These are phyloP conservation scores for Zychaea mexicana DNA, from an alignment of 371 early-diverging fungal species.

Conservation along the genomic window DNA sequence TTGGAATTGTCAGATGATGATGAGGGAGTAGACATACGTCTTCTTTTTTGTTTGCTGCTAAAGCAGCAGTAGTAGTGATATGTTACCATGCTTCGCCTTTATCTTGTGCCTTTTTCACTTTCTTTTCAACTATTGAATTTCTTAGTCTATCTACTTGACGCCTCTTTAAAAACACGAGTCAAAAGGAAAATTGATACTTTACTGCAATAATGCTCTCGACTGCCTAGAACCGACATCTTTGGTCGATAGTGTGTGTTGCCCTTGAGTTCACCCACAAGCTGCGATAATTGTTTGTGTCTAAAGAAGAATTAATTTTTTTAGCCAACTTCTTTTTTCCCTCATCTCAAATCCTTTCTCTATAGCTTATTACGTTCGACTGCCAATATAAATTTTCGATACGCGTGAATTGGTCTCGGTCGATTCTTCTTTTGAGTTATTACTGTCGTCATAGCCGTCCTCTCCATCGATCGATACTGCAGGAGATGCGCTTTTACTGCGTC, in stretches of 20 bases:
- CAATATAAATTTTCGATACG: constrained; percentile 50
- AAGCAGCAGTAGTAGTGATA: too few relatives aligned
- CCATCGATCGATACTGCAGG: background rate
- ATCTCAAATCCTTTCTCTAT: constrained; percentile 14
- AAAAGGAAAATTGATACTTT: constrained; percentile 7
- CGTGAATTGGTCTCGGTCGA: background rate
- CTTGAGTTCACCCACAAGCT: constrained; percentile 54
- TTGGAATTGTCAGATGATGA: too few relatives aligned
- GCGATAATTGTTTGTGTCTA: constrained; percentile 62
- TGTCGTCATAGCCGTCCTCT: background rate
- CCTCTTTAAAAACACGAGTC: background rate
- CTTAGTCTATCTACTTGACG: background rate
- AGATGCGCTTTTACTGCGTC: background rate
- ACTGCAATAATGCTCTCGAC: constrained; percentile 59
- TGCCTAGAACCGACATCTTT: constrained; percentile 54
- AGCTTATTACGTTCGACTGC: constrained; percentile 65
- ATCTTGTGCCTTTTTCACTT: constrained; percentile 35
- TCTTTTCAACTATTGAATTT: constrained; percentile 34
- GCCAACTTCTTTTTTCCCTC: background rate
- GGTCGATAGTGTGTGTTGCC: constrained; percentile 56
- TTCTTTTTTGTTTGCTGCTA: too few relatives aligned
- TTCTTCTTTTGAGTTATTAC: background rate
- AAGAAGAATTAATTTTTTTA: background rate
- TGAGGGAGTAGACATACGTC: too few relatives aligned
- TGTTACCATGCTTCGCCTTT: constrained; percentile 58